These are phyloP conservation scores for Aspergillus piperis DNA, from an alignment of 2,329 filamentous ascomycete species.

Conservation along the genomic window DNA sequence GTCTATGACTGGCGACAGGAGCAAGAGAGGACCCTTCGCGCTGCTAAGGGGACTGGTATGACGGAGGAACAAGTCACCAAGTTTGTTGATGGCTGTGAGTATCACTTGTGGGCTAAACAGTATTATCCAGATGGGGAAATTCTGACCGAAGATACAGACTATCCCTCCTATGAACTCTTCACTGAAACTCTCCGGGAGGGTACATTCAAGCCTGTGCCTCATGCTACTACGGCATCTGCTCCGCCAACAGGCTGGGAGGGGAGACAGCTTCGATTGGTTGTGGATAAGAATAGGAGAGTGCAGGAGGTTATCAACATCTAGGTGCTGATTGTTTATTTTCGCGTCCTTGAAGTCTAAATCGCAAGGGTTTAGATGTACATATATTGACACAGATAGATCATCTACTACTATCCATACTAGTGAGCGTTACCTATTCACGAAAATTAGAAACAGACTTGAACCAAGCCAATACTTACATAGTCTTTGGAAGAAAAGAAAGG, in stretches of 20 bases:
- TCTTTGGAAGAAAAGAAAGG: too few relatives aligned
- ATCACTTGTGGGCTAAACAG: neutral
- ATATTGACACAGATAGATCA: neutral
- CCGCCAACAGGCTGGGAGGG: slow-evolving; percentile 44
- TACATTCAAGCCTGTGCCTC: slow-evolving; percentile 48
- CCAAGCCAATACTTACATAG: too few relatives aligned
- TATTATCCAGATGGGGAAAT: neutral
- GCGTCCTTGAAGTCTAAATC: too few relatives aligned
- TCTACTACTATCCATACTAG: too few relatives aligned
- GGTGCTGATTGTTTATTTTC: neutral
- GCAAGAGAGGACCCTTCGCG: slow-evolving; percentile 73
- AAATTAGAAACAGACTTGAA: too few relatives aligned
- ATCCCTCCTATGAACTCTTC: slow-evolving; percentile 72
- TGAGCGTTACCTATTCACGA: too few relatives aligned
- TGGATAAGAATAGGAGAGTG: slow-evolving; percentile 62
- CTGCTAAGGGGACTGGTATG: slow-evolving; percentile 73
- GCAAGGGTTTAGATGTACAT: neutral
- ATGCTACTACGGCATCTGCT: slow-evolving; percentile 15
- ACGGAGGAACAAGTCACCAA: slow-evolving; percentile 73
- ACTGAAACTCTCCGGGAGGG: slow-evolving; percentile 61
- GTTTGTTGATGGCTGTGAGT: slow-evolving; percentile 69
- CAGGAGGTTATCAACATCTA: slow-evolving; percentile 58
- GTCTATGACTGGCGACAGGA: slow-evolving; percentile 84
- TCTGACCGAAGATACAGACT: slow-evolving; percentile 47
- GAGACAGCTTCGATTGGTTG: slow-evolving; percentile 63